Conservation (phyloP, 2,329 filamentous ascomycete genomes). For the Whalleya microplaca region DNA sequence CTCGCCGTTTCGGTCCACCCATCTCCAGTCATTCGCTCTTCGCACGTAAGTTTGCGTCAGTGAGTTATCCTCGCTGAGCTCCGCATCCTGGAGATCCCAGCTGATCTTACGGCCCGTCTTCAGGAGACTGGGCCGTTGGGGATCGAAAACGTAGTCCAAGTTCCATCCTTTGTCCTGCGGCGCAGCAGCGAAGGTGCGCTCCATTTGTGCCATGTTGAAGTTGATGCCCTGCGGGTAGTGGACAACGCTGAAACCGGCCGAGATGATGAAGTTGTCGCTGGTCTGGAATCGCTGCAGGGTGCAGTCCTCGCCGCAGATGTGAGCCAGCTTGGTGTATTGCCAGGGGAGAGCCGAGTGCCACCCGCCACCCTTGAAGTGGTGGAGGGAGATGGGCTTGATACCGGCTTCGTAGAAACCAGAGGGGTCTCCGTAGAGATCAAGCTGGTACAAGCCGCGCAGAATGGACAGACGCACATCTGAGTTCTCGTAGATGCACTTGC, state of each 20-base stretch:
- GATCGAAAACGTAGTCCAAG: conserved; percentile 55
- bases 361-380: conserved; percentile 66
- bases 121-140: conserved; percentile 50
- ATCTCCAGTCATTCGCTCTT: conserved; percentile 56
- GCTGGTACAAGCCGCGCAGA: conserved; percentile 61
- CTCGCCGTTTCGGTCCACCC: conserved; percentile 50
- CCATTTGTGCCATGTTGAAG: conserved; percentile 53
- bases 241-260: conserved; percentile 63
- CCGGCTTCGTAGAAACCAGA: conserved; percentile 68
- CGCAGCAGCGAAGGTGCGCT: conserved; percentile 55
- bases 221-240: conserved; percentile 58
- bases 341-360: conserved; percentile 60
- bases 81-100: conserved; percentile 58
- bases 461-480: conserved; percentile 61
- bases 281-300: conserved; percentile 62
- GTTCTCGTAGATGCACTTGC: conserved; percentile 67
- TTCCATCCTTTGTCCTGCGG: conserved; percentile 55
- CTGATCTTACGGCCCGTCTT: conserved; percentile 55
- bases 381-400: conserved; percentile 62
- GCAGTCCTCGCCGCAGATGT: conserved; percentile 65
- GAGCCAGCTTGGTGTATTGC: conserved; percentile 60
- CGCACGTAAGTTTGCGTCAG: conserved; percentile 58
- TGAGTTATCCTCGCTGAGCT: conserved; percentile 50
- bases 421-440: conserved; percentile 63
- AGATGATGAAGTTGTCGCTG: conserved; percentile 56